Evolutionary conservation across 768 basidiomycete genomes (phyloP).

Genomic region (Nidularia pulvinata): DNA sequence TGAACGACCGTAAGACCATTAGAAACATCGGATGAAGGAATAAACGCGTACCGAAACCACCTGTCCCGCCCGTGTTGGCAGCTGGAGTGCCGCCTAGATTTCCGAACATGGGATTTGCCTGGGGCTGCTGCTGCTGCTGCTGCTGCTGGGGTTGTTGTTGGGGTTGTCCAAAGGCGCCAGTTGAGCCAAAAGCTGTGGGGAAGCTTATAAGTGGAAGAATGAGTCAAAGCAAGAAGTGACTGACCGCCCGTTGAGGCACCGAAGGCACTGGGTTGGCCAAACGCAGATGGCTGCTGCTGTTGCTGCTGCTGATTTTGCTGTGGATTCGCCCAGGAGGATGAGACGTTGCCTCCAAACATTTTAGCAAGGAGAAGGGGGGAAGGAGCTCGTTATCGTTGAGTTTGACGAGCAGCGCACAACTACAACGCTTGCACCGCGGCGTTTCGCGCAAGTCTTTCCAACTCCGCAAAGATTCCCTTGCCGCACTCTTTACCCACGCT

Average conservation of each 20-base stretch:
- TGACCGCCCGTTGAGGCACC: conserved; percentile 30
- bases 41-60: conserved; percentile 44
- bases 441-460: conserved; percentile 15
- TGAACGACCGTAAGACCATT: conserved; percentile 12
- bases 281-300: conserved; percentile 29
- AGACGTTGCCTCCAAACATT: conserved; percentile 58
- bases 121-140: conserved; percentile 60
- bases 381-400: neutral
- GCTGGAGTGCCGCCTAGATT: conserved; percentile 38
- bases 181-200: conserved; percentile 49
- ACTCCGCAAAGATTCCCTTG: conserved; percentile 20
- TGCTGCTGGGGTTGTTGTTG: conserved; percentile 62
- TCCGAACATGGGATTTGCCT: conserved; percentile 84
- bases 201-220: conserved; percentile 17
- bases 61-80: conserved; percentile 22
- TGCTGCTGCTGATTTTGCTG: conserved; percentile 67
- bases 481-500: conserved; percentile 11
- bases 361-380: conserved; percentile 8
- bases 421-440: neutral
- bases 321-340: conserved; percentile 63
- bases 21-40: conserved; percentile 8
- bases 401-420: conserved; percentile 9
- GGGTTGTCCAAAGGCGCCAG: conserved; percentile 60
- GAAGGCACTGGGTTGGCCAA: conserved; percentile 24
- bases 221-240: conserved; percentile 21